Conservation (phyloP, 139 green algal genomes). For the Coelastrella sp. region DNA sequence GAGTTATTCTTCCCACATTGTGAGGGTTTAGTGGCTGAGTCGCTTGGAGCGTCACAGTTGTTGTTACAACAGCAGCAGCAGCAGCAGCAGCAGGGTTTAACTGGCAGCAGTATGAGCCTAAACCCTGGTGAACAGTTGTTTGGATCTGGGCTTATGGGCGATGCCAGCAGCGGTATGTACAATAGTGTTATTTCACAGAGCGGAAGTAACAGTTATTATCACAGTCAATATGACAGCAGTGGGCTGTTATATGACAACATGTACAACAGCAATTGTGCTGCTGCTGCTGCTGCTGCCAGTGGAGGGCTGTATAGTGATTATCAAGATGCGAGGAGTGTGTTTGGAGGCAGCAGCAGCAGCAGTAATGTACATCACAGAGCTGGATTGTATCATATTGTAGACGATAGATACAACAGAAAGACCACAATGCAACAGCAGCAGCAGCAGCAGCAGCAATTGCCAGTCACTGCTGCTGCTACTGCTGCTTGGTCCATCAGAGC, state of each 20-base stretch:
- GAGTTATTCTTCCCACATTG: slow-evolving; percentile 70
- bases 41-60: slow-evolving; percentile 40
- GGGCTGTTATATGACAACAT: background rate
- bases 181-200: slow-evolving; percentile 34
- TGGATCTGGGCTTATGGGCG: slow-evolving; percentile 17
- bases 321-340: slow-evolving; percentile 46
- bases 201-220: slow-evolving; percentile 1
- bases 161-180: slow-evolving; percentile 24
- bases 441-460: background rate
- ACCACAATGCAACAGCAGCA: slow-evolving; percentile 3
- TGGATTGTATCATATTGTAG: background rate
- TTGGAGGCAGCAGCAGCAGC: slow-evolving; percentile 16
- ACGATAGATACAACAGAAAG: too few relatives aligned
- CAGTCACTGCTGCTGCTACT: slow-evolving; percentile 20
- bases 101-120: background rate
- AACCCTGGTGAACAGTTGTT: slow-evolving; percentile 15
- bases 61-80: slow-evolving; percentile 39
- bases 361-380: background rate
- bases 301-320: slow-evolving; percentile 25
- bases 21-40: slow-evolving; percentile 62
- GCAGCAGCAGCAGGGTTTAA: slow-evolving; percentile 22
- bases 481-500: slow-evolving; percentile 9
- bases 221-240: slow-evolving; percentile 9
- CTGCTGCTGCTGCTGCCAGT: background rate
- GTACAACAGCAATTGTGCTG: background rate